These are phyloP conservation scores for Aspergillus haitiensis DNA, from an alignment of 495 filamentous ascomycete species.

Conservation along the genomic window DNA sequence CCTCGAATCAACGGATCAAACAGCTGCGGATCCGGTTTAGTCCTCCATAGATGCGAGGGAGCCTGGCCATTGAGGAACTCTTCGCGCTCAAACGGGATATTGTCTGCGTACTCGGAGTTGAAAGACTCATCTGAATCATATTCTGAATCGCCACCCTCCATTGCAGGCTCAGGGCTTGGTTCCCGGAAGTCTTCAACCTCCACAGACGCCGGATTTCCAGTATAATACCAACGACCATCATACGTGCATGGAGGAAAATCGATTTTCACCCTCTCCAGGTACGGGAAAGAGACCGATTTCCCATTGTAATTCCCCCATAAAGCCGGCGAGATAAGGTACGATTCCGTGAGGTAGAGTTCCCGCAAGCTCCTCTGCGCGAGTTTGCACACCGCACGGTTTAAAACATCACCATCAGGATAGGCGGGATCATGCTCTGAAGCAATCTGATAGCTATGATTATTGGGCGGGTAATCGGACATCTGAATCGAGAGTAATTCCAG, in stretches of 20 bases:
- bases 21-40: neutral
- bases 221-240: slow-evolving; percentile 19
- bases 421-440: neutral
- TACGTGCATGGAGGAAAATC: slow-evolving; percentile 6
- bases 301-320: neutral
- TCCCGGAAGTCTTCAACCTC: no score
- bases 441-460: slow-evolving; percentile 1
- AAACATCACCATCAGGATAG: slow-evolving; percentile 10
- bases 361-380: slow-evolving; percentile 8
- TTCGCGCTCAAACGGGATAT: neutral
- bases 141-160: no score
- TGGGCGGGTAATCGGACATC: slow-evolving; percentile 5
- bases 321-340: slow-evolving; percentile 9
- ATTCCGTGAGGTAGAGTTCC: slow-evolving; percentile 1
- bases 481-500: slow-evolving; percentile 4
- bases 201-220: slow-evolving; percentile 3
- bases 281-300: neutral
- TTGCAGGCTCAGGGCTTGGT: no score
- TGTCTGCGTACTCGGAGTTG: neutral
- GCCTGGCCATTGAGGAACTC: neutral
- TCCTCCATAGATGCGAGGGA: neutral
- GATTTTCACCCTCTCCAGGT: neutral
- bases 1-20: neutral
- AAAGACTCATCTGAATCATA: no score
- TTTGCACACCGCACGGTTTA: slow-evolving; percentile 5